A percentile compares a stretch with the other conserved stretches of the same genome.
phyloP scores from a whole-genome alignment of 2,329 filamentous ascomycete genomes.

The Cercospora sp. region DNA sequence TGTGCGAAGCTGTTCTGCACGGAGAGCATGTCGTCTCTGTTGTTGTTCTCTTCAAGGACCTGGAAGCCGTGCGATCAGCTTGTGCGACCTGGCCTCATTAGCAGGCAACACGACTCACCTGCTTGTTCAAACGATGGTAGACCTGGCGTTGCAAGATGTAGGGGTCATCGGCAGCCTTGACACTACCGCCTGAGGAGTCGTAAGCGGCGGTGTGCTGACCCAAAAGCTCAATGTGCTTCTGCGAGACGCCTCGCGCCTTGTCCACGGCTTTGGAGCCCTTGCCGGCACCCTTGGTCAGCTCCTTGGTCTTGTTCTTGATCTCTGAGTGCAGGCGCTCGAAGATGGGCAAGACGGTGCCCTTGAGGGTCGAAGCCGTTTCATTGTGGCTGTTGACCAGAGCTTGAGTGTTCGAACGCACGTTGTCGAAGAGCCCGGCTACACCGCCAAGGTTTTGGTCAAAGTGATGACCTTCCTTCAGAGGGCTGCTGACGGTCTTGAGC shows the following conservation, averaged over 20 bases:
- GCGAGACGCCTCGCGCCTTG: slow-evolving; percentile 79
- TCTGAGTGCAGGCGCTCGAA: slow-evolving; percentile 91
- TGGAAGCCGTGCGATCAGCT: not conserved
- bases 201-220: slow-evolving; percentile 80
- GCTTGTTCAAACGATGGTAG: slow-evolving; percentile 80
- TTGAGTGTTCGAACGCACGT: slow-evolving; percentile 89
- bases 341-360: slow-evolving; percentile 79
- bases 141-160: slow-evolving; percentile 84
- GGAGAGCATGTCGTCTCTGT: slow-evolving; percentile 82
- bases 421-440: slow-evolving; percentile 87
- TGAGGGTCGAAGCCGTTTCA: slow-evolving; percentile 89
- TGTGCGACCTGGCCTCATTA: too few relatives aligned
- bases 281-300: slow-evolving; percentile 75
- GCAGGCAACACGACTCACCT: slow-evolving; percentile 44
- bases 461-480: slow-evolving; percentile 85
- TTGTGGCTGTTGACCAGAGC: slow-evolving; percentile 83
- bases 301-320: slow-evolving; percentile 95
- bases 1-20: slow-evolving; percentile 88
- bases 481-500: slow-evolving; percentile 85
- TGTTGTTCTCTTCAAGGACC: slow-evolving; percentile 92
- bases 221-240: slow-evolving; percentile 94
- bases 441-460: slow-evolving; percentile 90
- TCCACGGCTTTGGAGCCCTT: slow-evolving; percentile 90
- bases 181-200: slow-evolving; percentile 71
- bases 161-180: slow-evolving; percentile 75